Conservation (phyloP, 75 land plant species). For the Pinus albicaulis region DNA sequence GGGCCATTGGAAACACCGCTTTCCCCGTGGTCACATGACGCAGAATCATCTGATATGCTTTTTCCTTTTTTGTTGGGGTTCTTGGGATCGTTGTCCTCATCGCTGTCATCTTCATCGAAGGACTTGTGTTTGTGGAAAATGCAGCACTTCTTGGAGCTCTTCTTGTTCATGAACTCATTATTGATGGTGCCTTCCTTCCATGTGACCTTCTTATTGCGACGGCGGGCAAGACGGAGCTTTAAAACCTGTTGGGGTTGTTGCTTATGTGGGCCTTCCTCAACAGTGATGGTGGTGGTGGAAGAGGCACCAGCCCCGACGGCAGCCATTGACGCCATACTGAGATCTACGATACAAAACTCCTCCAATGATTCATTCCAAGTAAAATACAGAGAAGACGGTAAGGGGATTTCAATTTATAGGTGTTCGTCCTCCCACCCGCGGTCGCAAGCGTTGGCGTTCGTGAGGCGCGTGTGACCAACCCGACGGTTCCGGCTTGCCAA, state of each 20-base stretch:
- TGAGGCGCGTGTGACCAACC: too few relatives aligned
- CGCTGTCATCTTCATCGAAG: constrained; percentile 72
- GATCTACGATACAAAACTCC: too few relatives aligned
- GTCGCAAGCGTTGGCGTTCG: too few relatives aligned
- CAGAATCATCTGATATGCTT: too few relatives aligned
- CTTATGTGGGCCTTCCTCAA: background rate
- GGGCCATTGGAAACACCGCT: too few relatives aligned
- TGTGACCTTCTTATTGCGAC: constrained; percentile 70
- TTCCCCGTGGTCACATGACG: too few relatives aligned
- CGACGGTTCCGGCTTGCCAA: too few relatives aligned
- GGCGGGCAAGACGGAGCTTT: constrained; percentile 54
- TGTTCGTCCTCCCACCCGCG: too few relatives aligned
- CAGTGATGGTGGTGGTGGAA: background rate
- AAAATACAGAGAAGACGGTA: too few relatives aligned
- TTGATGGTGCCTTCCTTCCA: constrained; percentile 88
- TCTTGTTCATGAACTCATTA: constrained; percentile 79
- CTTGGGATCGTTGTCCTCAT: constrained; percentile 43
- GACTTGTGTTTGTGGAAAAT: constrained; percentile 89
- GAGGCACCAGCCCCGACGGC: background rate
- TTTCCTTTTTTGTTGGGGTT: background rate
- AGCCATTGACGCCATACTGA: background rate
- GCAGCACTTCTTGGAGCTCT: constrained; percentile 93
- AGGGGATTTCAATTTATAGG: too few relatives aligned
- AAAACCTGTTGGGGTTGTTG: constrained; percentile 16
- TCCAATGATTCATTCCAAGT: too few relatives aligned